phyloP scores from a whole-genome alignment of 106 monocot species.

The Vanilla planifolia region DNA sequence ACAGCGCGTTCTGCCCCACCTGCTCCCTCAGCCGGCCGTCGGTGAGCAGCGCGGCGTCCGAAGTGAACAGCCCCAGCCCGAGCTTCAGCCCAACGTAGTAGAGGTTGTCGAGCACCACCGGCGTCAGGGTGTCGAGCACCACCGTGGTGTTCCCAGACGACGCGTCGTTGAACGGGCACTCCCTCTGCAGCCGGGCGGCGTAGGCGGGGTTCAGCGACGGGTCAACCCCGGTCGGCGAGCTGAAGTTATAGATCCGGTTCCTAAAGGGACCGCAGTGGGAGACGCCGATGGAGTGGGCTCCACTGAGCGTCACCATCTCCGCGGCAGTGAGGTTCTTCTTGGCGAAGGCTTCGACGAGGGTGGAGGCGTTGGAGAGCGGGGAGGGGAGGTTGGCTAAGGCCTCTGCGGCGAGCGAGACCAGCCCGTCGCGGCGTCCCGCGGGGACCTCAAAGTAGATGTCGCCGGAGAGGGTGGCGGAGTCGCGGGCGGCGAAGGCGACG shows the following conservation, averaged over 20 bases:
- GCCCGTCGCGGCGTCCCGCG: constrained; percentile 13
- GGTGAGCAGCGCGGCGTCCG: constrained; percentile 27
- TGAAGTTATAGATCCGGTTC: constrained; percentile 18
- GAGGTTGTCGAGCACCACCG: constrained; percentile 20
- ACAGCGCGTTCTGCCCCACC: constrained; percentile 4
- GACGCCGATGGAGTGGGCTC: constrained; percentile 29
- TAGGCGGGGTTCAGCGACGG: constrained; percentile 4
- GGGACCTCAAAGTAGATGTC: constrained; percentile 7
- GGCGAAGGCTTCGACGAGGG: constrained; percentile 24
- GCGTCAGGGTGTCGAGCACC: constrained; percentile 16
- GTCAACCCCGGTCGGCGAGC: background rate
- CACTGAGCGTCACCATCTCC: constrained; percentile 28
- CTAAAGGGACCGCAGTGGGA: constrained; percentile 21
- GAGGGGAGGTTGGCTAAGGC: constrained; percentile 14
- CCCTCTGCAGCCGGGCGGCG: constrained; percentile 4
- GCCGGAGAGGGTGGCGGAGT: constrained; percentile 23
- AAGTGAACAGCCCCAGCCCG: constrained; percentile 17
- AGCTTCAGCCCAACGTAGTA: constrained; percentile 26
- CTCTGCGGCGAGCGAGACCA: background rate
- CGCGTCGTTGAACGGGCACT: constrained; percentile 4
- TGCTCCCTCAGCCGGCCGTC: background rate
- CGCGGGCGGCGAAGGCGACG: constrained; percentile 54
- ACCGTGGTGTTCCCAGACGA: constrained; percentile 6
- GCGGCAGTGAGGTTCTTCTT: constrained; percentile 13
- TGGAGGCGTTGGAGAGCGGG: background rate